These are phyloP conservation scores for Blastocystis sp. DNA, from an alignment of 352 stramenopile genomes.

Conservation along the genomic window DNA sequence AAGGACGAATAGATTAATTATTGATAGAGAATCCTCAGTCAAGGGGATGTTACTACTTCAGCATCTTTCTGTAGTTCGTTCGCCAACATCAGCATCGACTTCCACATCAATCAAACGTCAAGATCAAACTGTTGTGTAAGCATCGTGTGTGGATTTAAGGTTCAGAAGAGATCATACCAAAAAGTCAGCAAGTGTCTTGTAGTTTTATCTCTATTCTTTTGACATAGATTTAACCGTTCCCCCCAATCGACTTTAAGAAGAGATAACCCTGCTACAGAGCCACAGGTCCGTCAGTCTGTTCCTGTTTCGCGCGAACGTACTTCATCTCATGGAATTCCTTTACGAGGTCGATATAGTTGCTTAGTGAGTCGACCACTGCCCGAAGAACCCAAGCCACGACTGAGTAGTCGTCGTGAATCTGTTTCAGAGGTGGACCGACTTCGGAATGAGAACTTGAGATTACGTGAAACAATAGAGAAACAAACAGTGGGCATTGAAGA, in stretches of 20 bases:
- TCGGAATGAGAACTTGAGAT: no score
- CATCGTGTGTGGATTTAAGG: background rate
- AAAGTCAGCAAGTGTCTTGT: slow-evolving; percentile 6
- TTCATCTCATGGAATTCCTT: no score
- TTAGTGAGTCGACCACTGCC: no score
- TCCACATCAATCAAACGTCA: background rate
- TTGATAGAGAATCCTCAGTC: background rate
- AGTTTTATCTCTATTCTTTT: background rate
- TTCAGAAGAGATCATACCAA: background rate
- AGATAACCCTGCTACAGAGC: no score
- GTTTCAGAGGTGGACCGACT: no score
- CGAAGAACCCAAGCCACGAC: no score
- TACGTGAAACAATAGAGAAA: background rate
- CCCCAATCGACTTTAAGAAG: no score
- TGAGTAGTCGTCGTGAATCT: no score
- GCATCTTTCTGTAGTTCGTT: background rate
- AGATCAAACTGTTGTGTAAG: background rate
- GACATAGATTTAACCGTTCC: background rate
- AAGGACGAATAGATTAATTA: background rate
- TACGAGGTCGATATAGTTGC: no score
- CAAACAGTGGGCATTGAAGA: background rate
- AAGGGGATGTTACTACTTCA: background rate
- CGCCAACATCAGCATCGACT: no score
- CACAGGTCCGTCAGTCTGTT: no score
- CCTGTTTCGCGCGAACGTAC: no score